These are phyloP conservation scores for Fragaria nilgerrensis DNA, from an alignment of 306 rosid species.

Conservation along the genomic window DNA sequence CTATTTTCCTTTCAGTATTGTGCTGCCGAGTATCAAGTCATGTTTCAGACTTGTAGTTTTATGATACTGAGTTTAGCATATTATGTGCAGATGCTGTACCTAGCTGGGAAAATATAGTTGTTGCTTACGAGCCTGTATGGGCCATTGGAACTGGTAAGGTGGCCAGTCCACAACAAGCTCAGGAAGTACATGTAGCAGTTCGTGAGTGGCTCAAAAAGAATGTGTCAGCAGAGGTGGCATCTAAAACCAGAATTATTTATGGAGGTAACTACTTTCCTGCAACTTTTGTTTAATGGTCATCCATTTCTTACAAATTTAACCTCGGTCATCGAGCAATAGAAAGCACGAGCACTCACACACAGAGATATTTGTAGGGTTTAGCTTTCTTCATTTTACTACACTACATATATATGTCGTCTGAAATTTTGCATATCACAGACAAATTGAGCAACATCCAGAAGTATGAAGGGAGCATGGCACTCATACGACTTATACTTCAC, in stretches of 20 bases:
- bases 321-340: neutral
- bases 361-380: neutral
- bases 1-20: slow-evolving; percentile 7
- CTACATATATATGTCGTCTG: too few relatives aligned
- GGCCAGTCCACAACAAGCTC: slow-evolving; percentile 95
- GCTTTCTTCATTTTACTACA: neutral
- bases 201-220: slow-evolving; percentile 92
- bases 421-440: too few relatives aligned
- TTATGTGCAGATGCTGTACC: slow-evolving; percentile 76
- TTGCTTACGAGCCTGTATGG: slow-evolving; percentile 99
- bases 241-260: slow-evolving; percentile 87
- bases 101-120: slow-evolving; percentile 87
- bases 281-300: slow-evolving; percentile 15
- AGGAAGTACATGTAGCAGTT: slow-evolving; percentile 90
- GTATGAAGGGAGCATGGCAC: too few relatives aligned
- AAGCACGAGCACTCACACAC: neutral
- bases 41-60: slow-evolving; percentile 5
- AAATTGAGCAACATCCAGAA: too few relatives aligned
- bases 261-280: slow-evolving; percentile 63
- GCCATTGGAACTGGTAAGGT: slow-evolving; percentile 99
- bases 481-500: too few relatives aligned
- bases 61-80: slow-evolving; percentile 4
- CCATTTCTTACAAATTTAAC: neutral
- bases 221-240: slow-evolving; percentile 82
- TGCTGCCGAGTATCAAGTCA: neutral